A percentile compares a stretch with the other conserved stretches of the same genome.
Conservation (phyloP, 805 yeast genomes). For the Metschnikowia similis region DNA sequence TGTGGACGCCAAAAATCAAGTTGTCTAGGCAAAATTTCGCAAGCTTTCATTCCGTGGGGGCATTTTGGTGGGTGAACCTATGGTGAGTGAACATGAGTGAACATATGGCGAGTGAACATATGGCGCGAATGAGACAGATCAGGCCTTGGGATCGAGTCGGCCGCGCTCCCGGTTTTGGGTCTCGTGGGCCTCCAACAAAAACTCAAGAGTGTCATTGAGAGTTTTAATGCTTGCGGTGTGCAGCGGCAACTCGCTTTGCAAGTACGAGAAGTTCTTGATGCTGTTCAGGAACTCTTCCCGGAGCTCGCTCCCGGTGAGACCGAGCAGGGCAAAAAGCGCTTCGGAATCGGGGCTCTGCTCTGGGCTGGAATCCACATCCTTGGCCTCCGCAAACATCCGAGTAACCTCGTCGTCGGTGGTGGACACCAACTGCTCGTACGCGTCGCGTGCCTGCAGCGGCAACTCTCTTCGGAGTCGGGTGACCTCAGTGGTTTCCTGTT, state of each 20-base stretch:
- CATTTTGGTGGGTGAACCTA: too few species aligned
- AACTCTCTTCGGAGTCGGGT: constrained; percentile 51
- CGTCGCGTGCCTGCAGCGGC: constrained; percentile 39
- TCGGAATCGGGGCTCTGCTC: constrained; percentile 7
- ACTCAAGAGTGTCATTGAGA: constrained; percentile 26
- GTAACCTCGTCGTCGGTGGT: constrained; percentile 31
- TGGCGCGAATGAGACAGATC: too few species aligned
- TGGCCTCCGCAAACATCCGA: constrained; percentile 19
- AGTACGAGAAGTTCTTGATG: constrained; percentile 26
- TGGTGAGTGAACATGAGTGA: too few species aligned
- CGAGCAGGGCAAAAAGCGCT: not conserved
- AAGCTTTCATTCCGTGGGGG: too few species aligned
- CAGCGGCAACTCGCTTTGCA: constrained; percentile 35
- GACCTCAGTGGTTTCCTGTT: constrained; percentile 54
- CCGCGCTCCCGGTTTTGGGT: constrained; percentile 4
- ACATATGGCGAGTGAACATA: too few species aligned
- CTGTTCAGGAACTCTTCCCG: constrained; percentile 24
- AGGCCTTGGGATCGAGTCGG: not conserved
- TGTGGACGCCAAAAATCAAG: too few species aligned
- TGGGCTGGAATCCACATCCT: constrained; percentile 8
- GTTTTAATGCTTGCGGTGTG: constrained; percentile 32
- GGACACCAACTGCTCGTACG: constrained; percentile 32
- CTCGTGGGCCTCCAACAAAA: constrained; percentile 20
- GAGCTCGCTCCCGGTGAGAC: not conserved
- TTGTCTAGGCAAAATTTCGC: too few species aligned